These are phyloP conservation scores for Penicillium brevicompactum DNA, from an alignment of 2,329 filamentous ascomycete genomes.

Conservation along the genomic window DNA sequence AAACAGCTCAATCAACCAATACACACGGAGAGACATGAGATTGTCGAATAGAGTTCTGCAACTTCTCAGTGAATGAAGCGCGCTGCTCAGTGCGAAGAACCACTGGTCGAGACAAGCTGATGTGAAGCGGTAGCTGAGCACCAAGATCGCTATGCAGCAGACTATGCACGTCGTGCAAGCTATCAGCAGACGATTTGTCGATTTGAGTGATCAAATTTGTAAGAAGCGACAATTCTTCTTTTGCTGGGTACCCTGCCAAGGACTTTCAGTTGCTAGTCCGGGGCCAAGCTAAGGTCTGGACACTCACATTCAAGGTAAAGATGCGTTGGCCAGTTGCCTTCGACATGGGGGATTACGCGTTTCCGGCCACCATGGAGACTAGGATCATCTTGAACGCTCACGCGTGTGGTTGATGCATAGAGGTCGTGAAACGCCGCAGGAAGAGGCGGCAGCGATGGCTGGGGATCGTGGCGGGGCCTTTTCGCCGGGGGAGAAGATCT, in stretches of 20 bases:
- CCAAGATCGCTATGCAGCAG: conserved; percentile 78
- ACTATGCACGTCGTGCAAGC: conserved; percentile 57
- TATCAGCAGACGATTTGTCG: conserved; percentile 41
- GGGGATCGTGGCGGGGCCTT: conserved; percentile 23
- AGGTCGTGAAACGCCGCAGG: conserved; percentile 83
- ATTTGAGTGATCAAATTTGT: conserved; percentile 30
- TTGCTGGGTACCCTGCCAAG: conserved; percentile 43
- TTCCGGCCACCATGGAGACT: conserved; percentile 81
- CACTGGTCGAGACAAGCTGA: conserved; percentile 84
- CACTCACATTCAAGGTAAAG: conserved; percentile 89
- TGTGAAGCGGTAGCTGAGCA: conserved; percentile 78
- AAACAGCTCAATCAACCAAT: neutral
- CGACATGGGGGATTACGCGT: conserved; percentile 78
- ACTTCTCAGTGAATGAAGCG: conserved; percentile 62
- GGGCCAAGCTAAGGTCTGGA: neutral
- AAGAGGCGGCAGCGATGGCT: conserved; percentile 65
- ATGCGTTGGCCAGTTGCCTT: conserved; percentile 91
- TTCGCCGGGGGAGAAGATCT: conserved; percentile 27
- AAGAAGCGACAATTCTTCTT: conserved; percentile 36
- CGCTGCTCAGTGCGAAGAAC: conserved; percentile 73
- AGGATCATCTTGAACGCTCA: conserved; percentile 79
- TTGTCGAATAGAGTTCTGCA: conserved; percentile 51
- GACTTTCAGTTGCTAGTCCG: conserved; percentile 15
- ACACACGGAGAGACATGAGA: conserved; percentile 51
- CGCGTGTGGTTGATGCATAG: conserved; percentile 79